Evolutionary conservation across 352 stramenopile genomes (phyloP).

Genomic region (Pythium aristosporum): DNA sequence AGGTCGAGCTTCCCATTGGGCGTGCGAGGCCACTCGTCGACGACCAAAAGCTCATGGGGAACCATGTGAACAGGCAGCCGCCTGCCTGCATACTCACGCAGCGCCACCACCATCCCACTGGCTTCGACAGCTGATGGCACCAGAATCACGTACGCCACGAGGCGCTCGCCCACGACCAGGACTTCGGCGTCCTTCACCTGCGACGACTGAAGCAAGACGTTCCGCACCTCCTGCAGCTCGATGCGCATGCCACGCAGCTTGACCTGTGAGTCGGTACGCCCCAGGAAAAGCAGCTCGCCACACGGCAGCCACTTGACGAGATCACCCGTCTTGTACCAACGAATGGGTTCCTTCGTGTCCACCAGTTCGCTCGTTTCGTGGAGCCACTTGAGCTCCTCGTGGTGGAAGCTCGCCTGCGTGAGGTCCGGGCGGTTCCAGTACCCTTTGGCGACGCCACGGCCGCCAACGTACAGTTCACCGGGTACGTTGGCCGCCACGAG

Average conservation of each 20-base stretch:
- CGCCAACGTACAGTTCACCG: constrained; percentile 72
- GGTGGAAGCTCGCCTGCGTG: constrained; percentile 33
- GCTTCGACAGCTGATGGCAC: background rate
- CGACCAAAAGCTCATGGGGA: constrained; percentile 40
- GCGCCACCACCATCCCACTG: background rate
- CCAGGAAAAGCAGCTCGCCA: constrained; percentile 61
- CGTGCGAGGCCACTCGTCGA: constrained; percentile 54
- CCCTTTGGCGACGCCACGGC: constrained; percentile 52
- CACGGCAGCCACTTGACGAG: constrained; percentile 55
- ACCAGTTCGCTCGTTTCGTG: constrained; percentile 3
- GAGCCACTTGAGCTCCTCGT: constrained; percentile 13
- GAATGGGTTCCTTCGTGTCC: constrained; percentile 1
- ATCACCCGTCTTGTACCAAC: constrained; percentile 72
- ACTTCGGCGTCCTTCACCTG: constrained; percentile 49
- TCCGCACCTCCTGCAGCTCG: constrained; percentile 78
- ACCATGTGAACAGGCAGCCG: constrained; percentile 70
- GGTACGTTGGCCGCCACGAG: constrained; percentile 49
- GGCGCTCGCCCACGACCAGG: constrained; percentile 30
- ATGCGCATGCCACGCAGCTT: constrained; percentile 83
- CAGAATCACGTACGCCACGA: constrained; percentile 58
- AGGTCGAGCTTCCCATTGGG: constrained; percentile 77
- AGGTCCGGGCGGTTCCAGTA: constrained; percentile 61
- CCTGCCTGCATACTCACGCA: constrained; percentile 25
- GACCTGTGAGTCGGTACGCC: constrained; percentile 70
- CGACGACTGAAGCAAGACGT: constrained; percentile 42